Conservation (phyloP, 140 eudicot species). For the Ambrosia hybrid region DNA sequence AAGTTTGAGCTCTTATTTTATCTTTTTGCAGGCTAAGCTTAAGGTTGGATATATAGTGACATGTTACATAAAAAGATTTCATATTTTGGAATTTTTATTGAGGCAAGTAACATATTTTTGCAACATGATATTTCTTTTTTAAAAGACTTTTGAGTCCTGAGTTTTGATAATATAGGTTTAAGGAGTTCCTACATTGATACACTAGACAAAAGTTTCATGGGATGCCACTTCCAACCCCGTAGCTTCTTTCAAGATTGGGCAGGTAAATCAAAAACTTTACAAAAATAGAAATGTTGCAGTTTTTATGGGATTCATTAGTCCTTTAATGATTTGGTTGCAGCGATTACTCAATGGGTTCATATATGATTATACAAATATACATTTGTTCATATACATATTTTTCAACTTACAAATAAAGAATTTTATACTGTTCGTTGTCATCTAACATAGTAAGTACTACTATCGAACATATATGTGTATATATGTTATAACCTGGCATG, state of each 20-base stretch:
- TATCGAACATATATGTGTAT: too few relatives aligned
- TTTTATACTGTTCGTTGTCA: too few relatives aligned
- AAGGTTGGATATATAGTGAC: slow-evolving; percentile 74
- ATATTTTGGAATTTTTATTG: slow-evolving; percentile 85
- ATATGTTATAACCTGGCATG: too few relatives aligned
- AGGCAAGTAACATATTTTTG: slow-evolving; percentile 47
- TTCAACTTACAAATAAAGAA: too few relatives aligned
- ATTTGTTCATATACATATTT: too few relatives aligned
- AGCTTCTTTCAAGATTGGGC: slow-evolving; percentile 69
- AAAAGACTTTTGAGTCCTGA: not conserved
- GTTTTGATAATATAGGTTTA: slow-evolving; percentile 58
- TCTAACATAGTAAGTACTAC: too few relatives aligned
- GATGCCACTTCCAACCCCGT: slow-evolving; percentile 67
- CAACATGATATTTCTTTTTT: not conserved
- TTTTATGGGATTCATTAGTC: not conserved
- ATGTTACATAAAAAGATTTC: slow-evolving; percentile 74
- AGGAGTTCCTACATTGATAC: slow-evolving; percentile 93
- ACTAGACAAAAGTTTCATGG: slow-evolving; percentile 95
- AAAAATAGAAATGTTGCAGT: slow-evolving; percentile 2
- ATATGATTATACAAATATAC: too few relatives aligned
- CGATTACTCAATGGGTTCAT: too few relatives aligned
- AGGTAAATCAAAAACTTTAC: slow-evolving; percentile 46
- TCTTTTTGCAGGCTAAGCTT: slow-evolving; percentile 64
- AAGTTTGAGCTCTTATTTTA: slow-evolving; percentile 11
- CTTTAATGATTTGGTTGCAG: too few relatives aligned